Percentiles rank a stretch among this genome's conserved stretches.
phyloP scores from a whole-genome alignment of 768 basidiomycete genomes.

The Clathrus columnatus region DNA sequence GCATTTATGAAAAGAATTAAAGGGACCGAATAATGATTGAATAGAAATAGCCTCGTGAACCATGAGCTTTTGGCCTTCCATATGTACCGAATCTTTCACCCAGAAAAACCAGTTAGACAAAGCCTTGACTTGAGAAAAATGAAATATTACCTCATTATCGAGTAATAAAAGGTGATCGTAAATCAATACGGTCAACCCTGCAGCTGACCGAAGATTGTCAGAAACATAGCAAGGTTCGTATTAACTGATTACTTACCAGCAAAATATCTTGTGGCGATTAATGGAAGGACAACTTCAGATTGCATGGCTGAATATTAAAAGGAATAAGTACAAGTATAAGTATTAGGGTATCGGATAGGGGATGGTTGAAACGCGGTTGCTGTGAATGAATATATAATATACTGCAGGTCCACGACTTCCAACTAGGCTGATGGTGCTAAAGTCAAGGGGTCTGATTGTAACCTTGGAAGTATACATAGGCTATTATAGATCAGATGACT shows the following conservation, averaged over 20 bases:
- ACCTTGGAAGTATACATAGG: too few relatives aligned
- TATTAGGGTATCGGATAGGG: neutral
- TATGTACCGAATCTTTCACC: slow-evolving; percentile 21
- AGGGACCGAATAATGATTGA: slow-evolving; percentile 32
- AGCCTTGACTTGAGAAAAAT: neutral
- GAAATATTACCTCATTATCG: slow-evolving; percentile 26
- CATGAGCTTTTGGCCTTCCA: slow-evolving; percentile 31
- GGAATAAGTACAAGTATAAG: neutral
- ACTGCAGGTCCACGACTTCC: too few relatives aligned
- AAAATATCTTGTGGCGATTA: slow-evolving; percentile 1
- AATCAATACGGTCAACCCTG: slow-evolving; percentile 26
- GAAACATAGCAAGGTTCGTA: too few relatives aligned
- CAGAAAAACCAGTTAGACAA: too few relatives aligned
- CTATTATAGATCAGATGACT: too few relatives aligned
- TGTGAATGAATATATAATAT: too few relatives aligned
- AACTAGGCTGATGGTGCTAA: too few relatives aligned
- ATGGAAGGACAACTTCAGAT: neutral
- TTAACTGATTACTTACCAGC: neutral
- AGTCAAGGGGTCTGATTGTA: too few relatives aligned
- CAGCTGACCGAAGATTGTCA: slow-evolving; percentile 16
- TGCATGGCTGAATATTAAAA: neutral
- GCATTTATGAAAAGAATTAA: slow-evolving; percentile 18
- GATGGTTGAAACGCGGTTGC: too few relatives aligned
- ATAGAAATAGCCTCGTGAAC: slow-evolving; percentile 31
- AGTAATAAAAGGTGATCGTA: slow-evolving; percentile 37